Conservation (phyloP, 768 basidiomycete species). For the Rhodocollybia butyracea region DNA sequence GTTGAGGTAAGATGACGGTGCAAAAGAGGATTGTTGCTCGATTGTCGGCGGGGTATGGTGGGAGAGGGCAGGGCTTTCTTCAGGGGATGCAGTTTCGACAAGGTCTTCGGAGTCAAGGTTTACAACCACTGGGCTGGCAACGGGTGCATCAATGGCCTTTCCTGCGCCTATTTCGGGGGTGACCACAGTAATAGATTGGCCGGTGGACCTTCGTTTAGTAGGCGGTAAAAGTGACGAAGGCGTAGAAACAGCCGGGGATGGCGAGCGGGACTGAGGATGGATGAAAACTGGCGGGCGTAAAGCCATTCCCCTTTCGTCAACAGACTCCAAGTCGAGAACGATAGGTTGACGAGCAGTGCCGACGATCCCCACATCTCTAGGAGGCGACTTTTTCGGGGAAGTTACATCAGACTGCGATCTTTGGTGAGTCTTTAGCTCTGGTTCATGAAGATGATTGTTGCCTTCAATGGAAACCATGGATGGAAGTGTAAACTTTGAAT, state of each 20-base stretch:
- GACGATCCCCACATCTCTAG: conserved; percentile 46
- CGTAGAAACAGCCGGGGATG: conserved; percentile 7
- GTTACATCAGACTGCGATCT: conserved; percentile 50
- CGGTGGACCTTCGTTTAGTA: conserved; percentile 22
- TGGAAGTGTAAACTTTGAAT: conserved; percentile 53
- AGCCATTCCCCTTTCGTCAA: conserved; percentile 12
- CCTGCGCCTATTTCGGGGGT: conserved; percentile 64
- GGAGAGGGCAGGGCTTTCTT: conserved; percentile 19
- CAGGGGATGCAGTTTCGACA: conserved; percentile 17
- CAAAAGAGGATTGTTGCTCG: conserved; percentile 24
- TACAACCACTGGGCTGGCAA: conserved; percentile 61
- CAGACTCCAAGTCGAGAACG: background rate
- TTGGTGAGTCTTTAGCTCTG: conserved; percentile 27
- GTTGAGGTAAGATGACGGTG: conserved; percentile 42
- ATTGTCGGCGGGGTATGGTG: conserved; percentile 21
- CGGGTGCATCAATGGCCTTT: conserved; percentile 56
- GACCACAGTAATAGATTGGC: conserved; percentile 35
- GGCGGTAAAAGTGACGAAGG: conserved; percentile 8
- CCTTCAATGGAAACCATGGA: conserved; percentile 40
- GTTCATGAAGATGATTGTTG: background rate
- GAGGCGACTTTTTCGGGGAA: conserved; percentile 23
- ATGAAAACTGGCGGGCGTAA: conserved; percentile 30
- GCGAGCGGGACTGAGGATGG: conserved; percentile 35
- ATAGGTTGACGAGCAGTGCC: conserved; percentile 31
- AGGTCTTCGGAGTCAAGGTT: conserved; percentile 32